A percentile compares a stretch with the other conserved stretches of the same genome.
Conservation (phyloP, 305 asterid genomes). For the Solanum hybrid region DNA sequence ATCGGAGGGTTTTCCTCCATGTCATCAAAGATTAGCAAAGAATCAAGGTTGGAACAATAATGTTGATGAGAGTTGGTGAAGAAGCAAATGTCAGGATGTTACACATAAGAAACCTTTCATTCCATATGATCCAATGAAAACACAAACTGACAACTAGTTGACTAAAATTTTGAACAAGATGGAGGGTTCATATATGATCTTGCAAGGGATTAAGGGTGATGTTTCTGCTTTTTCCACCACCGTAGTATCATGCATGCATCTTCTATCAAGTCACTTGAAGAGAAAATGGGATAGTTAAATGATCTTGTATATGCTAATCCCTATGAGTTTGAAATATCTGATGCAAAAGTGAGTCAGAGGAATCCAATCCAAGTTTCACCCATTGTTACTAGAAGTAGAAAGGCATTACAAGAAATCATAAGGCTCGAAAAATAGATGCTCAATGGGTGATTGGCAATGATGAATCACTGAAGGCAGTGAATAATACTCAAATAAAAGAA, state of each 20-base stretch:
- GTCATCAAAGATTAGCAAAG: not conserved
- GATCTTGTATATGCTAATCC: not conserved
- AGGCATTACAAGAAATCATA: not conserved
- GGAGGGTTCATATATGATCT: not conserved
- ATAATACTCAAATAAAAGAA: not conserved
- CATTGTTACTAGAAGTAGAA: too few relatives aligned
- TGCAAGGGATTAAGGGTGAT: not conserved
- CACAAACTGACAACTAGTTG: not conserved
- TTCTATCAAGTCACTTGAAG: not conserved
- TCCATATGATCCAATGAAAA: not conserved
- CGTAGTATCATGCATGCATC: not conserved
- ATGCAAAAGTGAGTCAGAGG: not conserved
- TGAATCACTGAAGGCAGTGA: not conserved
- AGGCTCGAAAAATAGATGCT: not conserved
- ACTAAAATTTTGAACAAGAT: not conserved
- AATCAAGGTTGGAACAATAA: too few relatives aligned
- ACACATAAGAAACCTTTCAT: not conserved
- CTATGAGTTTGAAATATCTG: not conserved
- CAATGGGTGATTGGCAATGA: not conserved
- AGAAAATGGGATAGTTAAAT: not conserved
- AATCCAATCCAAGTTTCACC: not conserved
- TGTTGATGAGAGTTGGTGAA: not conserved
- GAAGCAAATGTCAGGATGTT: not conserved
- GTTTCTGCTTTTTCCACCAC: not conserved
- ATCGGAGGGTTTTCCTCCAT: not conserved